Evolutionary conservation across 257 asterid species (phyloP).

Genomic region (Solanum arcanum): DNA sequence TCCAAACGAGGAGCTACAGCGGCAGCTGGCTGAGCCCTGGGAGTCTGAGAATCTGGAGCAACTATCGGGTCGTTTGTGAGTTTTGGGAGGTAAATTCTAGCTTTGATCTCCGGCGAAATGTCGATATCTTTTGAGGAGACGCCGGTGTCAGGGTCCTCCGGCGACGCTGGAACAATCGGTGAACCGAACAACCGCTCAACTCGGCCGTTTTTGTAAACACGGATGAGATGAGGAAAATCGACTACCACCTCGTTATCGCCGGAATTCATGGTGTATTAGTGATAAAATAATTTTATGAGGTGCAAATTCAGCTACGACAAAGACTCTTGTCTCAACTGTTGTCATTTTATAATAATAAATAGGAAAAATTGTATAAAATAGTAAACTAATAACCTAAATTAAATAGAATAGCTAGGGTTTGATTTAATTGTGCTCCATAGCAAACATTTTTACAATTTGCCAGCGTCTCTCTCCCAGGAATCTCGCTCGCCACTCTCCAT

Average conservation of each 20-base stretch:
- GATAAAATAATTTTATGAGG: neutral
- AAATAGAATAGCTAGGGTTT: no score
- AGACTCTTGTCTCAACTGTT: no score
- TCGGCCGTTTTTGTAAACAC: constrained; percentile 17
- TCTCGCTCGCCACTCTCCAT: no score
- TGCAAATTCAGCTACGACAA: neutral
- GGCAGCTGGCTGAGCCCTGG: no score
- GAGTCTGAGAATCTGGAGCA: no score
- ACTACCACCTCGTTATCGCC: neutral
- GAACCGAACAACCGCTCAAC: constrained; percentile 13
- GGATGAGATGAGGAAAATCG: constrained; percentile 7
- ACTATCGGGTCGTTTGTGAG: neutral
- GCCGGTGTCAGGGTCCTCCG: constrained; percentile 2
- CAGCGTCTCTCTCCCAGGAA: no score
- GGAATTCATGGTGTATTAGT: neutral
- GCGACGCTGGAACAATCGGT: constrained; percentile 11
- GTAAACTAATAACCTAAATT: no score
- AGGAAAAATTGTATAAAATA: no score
- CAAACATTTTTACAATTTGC: no score
- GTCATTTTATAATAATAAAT: no score
- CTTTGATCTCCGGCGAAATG: constrained; percentile 14
- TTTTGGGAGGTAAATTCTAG: constrained; percentile 20
- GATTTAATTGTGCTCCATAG: no score
- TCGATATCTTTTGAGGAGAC: constrained; percentile 21
- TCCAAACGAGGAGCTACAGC: no score